Evolutionary conservation across 441 rosid species (phyloP).

Genomic region (Erodium texanum): DNA sequence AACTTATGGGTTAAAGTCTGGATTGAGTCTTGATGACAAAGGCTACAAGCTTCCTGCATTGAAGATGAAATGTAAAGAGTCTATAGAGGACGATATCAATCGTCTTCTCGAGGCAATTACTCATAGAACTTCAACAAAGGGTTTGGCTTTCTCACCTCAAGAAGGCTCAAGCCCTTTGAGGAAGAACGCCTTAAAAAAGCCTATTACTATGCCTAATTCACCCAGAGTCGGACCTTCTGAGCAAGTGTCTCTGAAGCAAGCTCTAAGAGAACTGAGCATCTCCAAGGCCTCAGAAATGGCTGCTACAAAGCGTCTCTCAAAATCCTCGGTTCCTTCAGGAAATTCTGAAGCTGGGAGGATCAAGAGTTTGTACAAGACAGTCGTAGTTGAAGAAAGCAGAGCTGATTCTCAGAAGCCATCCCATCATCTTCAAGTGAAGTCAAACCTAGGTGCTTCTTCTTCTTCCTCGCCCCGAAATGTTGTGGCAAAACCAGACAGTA

Average conservation of each 20-base stretch:
- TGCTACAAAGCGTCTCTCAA: slow-evolving; percentile 58
- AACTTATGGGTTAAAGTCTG: slow-evolving; percentile 14
- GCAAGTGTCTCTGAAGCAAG: slow-evolving; percentile 70
- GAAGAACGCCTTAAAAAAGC: slow-evolving; percentile 68
- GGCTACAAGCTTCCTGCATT: slow-evolving; percentile 21
- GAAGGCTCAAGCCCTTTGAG: slow-evolving; percentile 32
- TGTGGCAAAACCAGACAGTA: neutral
- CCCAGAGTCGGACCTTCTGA: slow-evolving; percentile 63
- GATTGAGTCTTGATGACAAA: slow-evolving; percentile 21
- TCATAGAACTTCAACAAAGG: slow-evolving; percentile 35
- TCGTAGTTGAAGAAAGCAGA: slow-evolving; percentile 40
- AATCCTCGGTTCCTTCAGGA: slow-evolving; percentile 35
- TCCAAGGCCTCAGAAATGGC: slow-evolving; percentile 87
- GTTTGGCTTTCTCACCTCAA: slow-evolving; percentile 20
- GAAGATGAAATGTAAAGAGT: slow-evolving; percentile 31
- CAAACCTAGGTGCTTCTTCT: slow-evolving; percentile 21
- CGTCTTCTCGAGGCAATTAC: slow-evolving; percentile 64
- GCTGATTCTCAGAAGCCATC: slow-evolving; percentile 18
- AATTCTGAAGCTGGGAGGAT: slow-evolving; percentile 51
- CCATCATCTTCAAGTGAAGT: neutral
- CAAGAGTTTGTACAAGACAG: slow-evolving; percentile 49
- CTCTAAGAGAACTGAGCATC: slow-evolving; percentile 66
- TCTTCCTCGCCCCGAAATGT: slow-evolving; percentile 8
- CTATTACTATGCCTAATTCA: slow-evolving; percentile 48
- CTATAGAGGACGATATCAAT: slow-evolving; percentile 60